Evolutionary conservation across 1,284 basidiomycete species (phyloP).

Genomic region (Naganishia cerealis): DNA sequence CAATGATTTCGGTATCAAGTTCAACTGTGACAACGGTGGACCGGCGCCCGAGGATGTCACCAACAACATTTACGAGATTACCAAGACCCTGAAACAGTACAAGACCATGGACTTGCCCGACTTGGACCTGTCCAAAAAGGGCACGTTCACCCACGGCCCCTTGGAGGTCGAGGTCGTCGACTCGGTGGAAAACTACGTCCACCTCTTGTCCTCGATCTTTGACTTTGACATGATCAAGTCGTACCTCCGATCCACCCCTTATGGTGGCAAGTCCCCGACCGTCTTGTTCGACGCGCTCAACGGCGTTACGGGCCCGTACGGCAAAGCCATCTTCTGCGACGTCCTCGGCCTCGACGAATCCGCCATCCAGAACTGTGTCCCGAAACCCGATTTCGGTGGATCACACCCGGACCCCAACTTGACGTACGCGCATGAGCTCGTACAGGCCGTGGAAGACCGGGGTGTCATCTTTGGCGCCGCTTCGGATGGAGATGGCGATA

Average conservation of each 20-base stretch:
- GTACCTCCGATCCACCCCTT: conserved; percentile 68
- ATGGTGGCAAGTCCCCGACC: conserved; percentile 64
- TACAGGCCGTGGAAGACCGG: conserved; percentile 83
- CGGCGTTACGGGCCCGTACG: conserved; percentile 97
- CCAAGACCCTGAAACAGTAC: conserved; percentile 82
- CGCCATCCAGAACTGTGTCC: conserved; percentile 86
- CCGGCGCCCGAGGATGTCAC: conserved; percentile 94
- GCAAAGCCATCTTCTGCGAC: conserved; percentile 80
- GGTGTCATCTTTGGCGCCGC: conserved; percentile 92
- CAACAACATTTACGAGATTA: conserved; percentile 87
- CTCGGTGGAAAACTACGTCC: conserved; percentile 85
- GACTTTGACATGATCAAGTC: conserved; percentile 88
- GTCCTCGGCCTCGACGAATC: conserved; percentile 75
- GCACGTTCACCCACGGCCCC: conserved; percentile 76
- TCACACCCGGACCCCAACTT: conserved; percentile 98
- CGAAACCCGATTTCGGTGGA: conserved; percentile 91
- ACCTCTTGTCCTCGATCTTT: conserved; percentile 83
- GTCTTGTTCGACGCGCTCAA: conserved; percentile 95
- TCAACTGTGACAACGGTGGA: conserved; percentile 95
- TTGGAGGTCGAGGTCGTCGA: conserved; percentile 88
- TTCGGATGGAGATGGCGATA: conserved; percentile 93
- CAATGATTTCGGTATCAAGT: conserved; percentile 98
- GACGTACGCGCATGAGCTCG: conserved; percentile 92
- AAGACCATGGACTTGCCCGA: conserved; percentile 76
- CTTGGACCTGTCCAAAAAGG: conserved; percentile 81